phyloP scores from a whole-genome alignment of 441 rosid species.

The Arabidopsis lyrata region DNA sequence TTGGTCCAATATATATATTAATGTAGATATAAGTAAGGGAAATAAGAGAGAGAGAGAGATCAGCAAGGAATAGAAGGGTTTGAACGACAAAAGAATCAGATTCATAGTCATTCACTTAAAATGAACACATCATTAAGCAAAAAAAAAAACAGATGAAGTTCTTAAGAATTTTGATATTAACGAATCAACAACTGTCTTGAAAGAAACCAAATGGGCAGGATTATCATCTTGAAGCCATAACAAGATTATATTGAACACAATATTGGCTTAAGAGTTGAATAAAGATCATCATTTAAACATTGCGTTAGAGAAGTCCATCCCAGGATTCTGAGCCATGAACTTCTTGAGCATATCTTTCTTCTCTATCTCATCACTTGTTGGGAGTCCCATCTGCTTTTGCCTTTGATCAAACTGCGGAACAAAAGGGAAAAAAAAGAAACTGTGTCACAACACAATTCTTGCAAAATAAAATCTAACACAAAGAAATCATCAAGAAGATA shows the following conservation, averaged over 20 bases:
- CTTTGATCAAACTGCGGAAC: slow-evolving; percentile 84
- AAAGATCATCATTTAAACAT: slow-evolving; percentile 47
- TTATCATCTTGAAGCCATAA: slow-evolving; percentile 13
- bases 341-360: slow-evolving; percentile 89
- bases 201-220: neutral
- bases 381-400: slow-evolving; percentile 95
- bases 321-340: slow-evolving; percentile 96
- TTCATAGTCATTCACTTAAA: neutral
- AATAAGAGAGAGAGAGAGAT: neutral
- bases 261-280: neutral
- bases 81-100: neutral
- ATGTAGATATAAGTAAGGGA: neutral
- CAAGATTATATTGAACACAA: neutral
- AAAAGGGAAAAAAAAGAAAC: neutral
- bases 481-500: neutral
- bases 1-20: neutral
- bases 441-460: neutral
- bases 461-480: slow-evolving; percentile 11
- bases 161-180: neutral
- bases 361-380: slow-evolving; percentile 89
- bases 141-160: neutral
- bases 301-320: slow-evolving; percentile 85
- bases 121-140: neutral
- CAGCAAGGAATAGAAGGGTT: neutral
- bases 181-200: slow-evolving; percentile 7